A percentile compares a stretch with the other conserved stretches of the same genome.
Conservation (phyloP, 1,284 basidiomycete genomes). For the Leccinum variabile region DNA sequence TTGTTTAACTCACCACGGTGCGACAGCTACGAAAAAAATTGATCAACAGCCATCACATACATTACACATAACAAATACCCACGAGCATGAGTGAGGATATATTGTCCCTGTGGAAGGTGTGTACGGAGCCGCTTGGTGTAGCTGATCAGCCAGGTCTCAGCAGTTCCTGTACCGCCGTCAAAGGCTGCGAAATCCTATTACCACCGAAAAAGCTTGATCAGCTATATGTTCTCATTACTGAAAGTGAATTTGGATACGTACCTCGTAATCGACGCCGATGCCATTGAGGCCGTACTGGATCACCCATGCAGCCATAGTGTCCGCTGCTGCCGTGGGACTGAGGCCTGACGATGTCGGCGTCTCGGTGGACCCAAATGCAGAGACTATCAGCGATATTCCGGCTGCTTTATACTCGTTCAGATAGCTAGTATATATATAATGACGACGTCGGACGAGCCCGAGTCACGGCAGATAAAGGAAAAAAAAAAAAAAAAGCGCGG, state of each 20-base stretch:
- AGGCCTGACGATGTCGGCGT: constrained; percentile 45
- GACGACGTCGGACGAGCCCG: too few species aligned
- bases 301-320: constrained; percentile 51
- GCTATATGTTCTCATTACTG: not conserved
- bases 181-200: constrained; percentile 49
- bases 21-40: constrained; percentile 22
- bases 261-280: constrained; percentile 60
- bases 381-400: constrained; percentile 58
- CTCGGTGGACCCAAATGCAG: constrained; percentile 50
- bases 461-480: too few species aligned
- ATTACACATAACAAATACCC: constrained; percentile 7
- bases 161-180: constrained; percentile 39
- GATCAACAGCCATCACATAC: constrained; percentile 5
- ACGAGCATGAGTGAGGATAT: constrained; percentile 43
- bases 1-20: constrained; percentile 28
- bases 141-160: constrained; percentile 45
- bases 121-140: constrained; percentile 43
- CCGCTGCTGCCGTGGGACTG: constrained; percentile 42
- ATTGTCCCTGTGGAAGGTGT: constrained; percentile 39
- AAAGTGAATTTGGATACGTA: constrained; percentile 4
- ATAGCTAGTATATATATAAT: constrained; percentile 30
- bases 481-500: too few species aligned
- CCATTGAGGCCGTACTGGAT: constrained; percentile 52
- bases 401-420: constrained; percentile 53
- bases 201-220: not conserved